A percentile compares a stretch with the other conserved stretches of the same genome.
Conservation (phyloP, 2,329 filamentous ascomycete genomes). For the Phialemonium atrogriseum region DNA sequence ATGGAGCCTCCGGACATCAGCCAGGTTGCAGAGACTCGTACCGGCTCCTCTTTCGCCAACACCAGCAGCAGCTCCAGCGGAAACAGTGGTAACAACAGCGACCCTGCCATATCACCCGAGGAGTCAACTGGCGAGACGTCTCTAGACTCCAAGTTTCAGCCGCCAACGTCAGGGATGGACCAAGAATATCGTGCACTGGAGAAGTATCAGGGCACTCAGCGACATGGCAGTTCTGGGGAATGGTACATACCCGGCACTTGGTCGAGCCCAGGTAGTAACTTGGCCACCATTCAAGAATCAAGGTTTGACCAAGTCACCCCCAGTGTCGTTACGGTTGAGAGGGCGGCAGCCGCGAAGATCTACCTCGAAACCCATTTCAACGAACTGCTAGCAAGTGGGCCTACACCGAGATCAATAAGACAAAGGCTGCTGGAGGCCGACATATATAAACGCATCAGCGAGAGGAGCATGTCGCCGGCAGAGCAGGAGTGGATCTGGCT, state of each 20-base stretch:
- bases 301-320: constrained; percentile 18
- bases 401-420: constrained; percentile 52
- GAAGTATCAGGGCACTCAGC: constrained; percentile 11
- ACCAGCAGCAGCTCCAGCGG: constrained; percentile 17
- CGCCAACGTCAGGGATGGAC: constrained; percentile 14
- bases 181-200: neutral
- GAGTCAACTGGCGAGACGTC: constrained; percentile 28
- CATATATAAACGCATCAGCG: constrained; percentile 39
- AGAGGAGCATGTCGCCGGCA: constrained; percentile 38
- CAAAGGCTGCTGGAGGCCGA: constrained; percentile 54
- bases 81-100: constrained; percentile 11
- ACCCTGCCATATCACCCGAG: constrained; percentile 11
- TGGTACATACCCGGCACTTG: constrained; percentile 11
- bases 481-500: constrained; percentile 46
- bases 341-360: constrained; percentile 71
- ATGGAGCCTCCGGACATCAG: too few species aligned
- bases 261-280: constrained; percentile 18
- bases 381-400: constrained; percentile 46
- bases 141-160: constrained; percentile 31
- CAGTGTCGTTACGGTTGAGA: constrained; percentile 59
- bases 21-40: too few species aligned
- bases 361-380: constrained; percentile 83
- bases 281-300: constrained; percentile 26
- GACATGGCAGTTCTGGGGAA: constrained; percentile 11
- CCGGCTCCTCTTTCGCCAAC: constrained; percentile 13